A percentile compares a stretch with the other conserved stretches of the same genome.
These are phyloP conservation scores for Bacidia rubella DNA, from an alignment of 495 filamentous ascomycete species.

Conservation along the genomic window DNA sequence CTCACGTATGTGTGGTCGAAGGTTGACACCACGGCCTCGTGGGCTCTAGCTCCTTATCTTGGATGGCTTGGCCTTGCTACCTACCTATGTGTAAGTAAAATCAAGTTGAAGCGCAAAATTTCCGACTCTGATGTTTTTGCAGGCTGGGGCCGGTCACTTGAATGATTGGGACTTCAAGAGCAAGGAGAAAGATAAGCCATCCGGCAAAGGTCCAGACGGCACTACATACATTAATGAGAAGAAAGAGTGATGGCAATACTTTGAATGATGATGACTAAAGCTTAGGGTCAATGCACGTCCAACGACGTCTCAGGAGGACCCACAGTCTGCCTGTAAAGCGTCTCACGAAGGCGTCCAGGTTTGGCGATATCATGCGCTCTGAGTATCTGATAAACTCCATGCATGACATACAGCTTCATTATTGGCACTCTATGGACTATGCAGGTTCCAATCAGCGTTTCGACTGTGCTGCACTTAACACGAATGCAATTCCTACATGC, in stretches of 20 bases:
- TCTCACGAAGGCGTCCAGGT: too few relatives aligned
- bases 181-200: conserved; percentile 24
- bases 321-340: too few relatives aligned
- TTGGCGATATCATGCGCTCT: too few relatives aligned
- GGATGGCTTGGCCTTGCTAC: conserved; percentile 76
- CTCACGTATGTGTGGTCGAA: conserved; percentile 60
- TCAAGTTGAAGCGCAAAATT: not conserved
- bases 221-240: conserved; percentile 32
- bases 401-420: too few relatives aligned
- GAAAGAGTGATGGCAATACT: conserved; percentile 14
- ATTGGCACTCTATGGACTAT: too few relatives aligned
- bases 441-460: too few relatives aligned
- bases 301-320: too few relatives aligned
- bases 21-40: conserved; percentile 58
- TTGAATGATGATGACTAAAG: conserved; percentile 5
- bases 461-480: too few relatives aligned
- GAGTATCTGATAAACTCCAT: too few relatives aligned
- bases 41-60: conserved; percentile 63
- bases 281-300: too few relatives aligned
- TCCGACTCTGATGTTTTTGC: not conserved
- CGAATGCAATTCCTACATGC: not conserved
- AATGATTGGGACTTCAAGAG: conserved; percentile 57
- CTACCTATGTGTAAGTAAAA: conserved; percentile 44
- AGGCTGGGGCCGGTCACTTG: conserved; percentile 54
- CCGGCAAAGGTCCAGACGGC: conserved; percentile 11